Evolutionary conservation across 352 stramenopile genomes (phyloP).

Genomic region (Globisporangium emineosum): DNA sequence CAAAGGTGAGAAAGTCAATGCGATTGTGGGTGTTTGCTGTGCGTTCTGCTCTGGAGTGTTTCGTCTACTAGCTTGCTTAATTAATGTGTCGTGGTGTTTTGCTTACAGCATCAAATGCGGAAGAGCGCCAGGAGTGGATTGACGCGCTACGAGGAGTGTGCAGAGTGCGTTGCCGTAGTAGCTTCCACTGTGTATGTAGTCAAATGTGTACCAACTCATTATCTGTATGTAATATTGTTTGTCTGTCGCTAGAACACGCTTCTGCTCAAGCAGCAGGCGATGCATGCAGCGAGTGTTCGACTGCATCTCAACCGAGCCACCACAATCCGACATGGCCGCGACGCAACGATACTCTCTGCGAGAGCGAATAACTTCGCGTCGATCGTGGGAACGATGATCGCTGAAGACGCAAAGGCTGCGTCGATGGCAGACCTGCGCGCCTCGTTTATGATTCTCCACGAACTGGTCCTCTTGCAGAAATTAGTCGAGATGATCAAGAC

Average conservation of each 20-base stretch:
- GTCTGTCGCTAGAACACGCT: slow-evolving; percentile 13
- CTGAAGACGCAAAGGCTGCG: slow-evolving; percentile 12
- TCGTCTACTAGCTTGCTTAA: neutral
- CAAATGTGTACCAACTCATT: neutral
- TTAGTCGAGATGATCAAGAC: slow-evolving; percentile 39
- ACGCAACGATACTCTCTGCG: slow-evolving; percentile 27
- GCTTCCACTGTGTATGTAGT: too few species aligned
- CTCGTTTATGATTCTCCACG: slow-evolving; percentile 69
- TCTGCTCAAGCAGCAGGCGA: slow-evolving; percentile 21
- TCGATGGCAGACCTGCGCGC: slow-evolving; percentile 42
- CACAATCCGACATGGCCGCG: slow-evolving; percentile 27
- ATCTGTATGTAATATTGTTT: neutral
- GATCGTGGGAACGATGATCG: slow-evolving; percentile 11
- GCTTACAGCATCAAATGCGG: slow-evolving; percentile 33
- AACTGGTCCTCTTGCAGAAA: slow-evolving; percentile 62
- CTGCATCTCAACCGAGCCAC: slow-evolving; percentile 18
- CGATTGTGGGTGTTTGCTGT: neutral
- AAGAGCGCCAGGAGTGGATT: slow-evolving; percentile 63
- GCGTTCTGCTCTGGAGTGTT: neutral
- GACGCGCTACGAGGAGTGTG: slow-evolving; percentile 48
- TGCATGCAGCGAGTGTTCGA: slow-evolving; percentile 17
- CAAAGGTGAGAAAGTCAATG: slow-evolving; percentile 34
- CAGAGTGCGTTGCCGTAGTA: slow-evolving; percentile 25
- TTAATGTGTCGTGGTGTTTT: too few species aligned
- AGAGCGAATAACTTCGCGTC: neutral